Conservation (phyloP, 148 eudicot species). For the Heliamphora exappendiculata region DNA sequence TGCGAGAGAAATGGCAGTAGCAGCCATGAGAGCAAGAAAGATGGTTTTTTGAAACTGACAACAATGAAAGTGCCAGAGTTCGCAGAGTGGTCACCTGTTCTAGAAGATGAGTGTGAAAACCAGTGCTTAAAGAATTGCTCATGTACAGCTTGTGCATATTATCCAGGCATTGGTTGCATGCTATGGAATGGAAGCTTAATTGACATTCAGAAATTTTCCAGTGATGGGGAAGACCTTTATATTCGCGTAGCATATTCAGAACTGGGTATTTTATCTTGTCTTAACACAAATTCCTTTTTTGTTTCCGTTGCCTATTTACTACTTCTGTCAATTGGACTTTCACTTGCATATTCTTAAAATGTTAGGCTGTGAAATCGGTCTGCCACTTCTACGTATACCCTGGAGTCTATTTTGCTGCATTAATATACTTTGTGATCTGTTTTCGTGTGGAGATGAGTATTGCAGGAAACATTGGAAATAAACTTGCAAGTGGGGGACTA, state of each 20-base stretch:
- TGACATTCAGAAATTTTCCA: constrained; percentile 28
- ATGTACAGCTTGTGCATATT: constrained; percentile 36
- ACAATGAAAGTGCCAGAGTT: constrained; percentile 36
- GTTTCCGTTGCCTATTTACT: background rate
- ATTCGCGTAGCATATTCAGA: constrained; percentile 34
- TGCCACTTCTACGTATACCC: too few species aligned
- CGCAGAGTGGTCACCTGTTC: background rate
- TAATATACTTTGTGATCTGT: too few species aligned
- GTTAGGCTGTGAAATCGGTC: too few species aligned
- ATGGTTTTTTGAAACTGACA: constrained; percentile 31
- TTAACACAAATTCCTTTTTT: background rate
- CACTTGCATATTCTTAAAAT: background rate
- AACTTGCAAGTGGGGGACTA: background rate
- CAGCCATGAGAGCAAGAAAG: constrained; percentile 12
- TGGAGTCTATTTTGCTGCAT: too few species aligned
- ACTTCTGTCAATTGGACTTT: background rate
- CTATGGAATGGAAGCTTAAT: constrained; percentile 29
- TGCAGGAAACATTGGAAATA: background rate
- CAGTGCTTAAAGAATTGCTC: constrained; percentile 32
- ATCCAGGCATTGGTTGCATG: constrained; percentile 36
- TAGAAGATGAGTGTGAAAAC: constrained; percentile 22
- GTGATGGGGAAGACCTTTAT: constrained; percentile 26
- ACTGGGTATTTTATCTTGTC: constrained; percentile 13
- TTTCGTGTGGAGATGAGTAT: too few species aligned
- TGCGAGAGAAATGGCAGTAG: constrained; percentile 21